A percentile compares a stretch with the other conserved stretches of the same genome.
Conservation (phyloP, 257 asterid species). For the Solanum pimpinellifolium region DNA sequence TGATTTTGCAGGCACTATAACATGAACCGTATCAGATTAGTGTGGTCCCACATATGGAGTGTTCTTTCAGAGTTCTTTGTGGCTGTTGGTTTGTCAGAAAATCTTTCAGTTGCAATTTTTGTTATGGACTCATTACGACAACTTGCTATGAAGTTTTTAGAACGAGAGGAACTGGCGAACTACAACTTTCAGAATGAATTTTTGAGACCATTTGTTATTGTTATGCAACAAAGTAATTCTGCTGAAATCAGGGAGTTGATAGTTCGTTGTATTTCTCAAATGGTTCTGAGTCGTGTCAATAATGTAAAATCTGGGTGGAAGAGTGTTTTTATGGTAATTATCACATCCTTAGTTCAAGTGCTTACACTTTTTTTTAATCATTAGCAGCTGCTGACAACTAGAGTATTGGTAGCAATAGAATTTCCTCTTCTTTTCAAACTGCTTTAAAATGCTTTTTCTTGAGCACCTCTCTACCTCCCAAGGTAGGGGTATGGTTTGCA, state of each 20-base stretch:
- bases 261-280: slow-evolving; percentile 95
- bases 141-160: slow-evolving; percentile 94
- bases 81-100: slow-evolving; percentile 93
- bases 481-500: background rate
- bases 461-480: background rate
- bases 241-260: slow-evolving; percentile 91
- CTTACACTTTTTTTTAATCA: background rate
- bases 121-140: slow-evolving; percentile 98
- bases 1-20: slow-evolving; percentile 86
- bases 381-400: background rate
- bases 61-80: slow-evolving; percentile 95
- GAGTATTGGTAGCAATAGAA: background rate
- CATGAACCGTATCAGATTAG: slow-evolving; percentile 96
- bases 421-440: background rate
- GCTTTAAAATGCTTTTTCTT: background rate
- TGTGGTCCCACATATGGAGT: slow-evolving; percentile 97
- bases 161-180: slow-evolving; percentile 98
- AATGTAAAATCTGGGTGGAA: slow-evolving; percentile 98
- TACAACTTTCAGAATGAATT: slow-evolving; percentile 95
- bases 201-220: slow-evolving; percentile 87
- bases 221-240: slow-evolving; percentile 87
- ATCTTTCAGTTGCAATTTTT: slow-evolving; percentile 93
- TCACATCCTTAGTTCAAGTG: background rate
- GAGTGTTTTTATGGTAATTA: slow-evolving; percentile 91
- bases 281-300: slow-evolving; percentile 96